These are phyloP conservation scores for Xerocomus brunneocitrinus DNA, from an alignment of 768 basidiomycete species.

Conservation along the genomic window DNA sequence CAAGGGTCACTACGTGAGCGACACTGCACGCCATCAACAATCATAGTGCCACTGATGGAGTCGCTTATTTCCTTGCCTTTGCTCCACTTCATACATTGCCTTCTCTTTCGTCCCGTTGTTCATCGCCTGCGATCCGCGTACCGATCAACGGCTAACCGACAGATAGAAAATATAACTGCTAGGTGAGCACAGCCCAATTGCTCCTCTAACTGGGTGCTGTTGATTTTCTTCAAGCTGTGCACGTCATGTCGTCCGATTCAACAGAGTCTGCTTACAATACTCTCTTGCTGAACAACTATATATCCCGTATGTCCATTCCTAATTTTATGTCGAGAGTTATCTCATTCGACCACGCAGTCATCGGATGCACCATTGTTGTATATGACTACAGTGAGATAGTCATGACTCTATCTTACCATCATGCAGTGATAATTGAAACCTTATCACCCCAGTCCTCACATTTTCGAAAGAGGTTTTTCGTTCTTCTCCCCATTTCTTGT, in stretches of 20 bases:
- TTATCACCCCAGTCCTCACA: slow-evolving; percentile 22
- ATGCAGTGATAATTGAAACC: neutral
- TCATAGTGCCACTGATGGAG: no score
- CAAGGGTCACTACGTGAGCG: no score
- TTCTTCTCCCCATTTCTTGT: neutral
- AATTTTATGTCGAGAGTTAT: neutral
- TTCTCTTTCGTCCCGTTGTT: neutral
- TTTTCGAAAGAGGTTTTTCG: neutral
- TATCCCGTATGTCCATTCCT: neutral
- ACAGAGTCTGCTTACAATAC: neutral
- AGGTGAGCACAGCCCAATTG: neutral
- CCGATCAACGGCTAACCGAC: neutral
- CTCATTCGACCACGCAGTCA: neutral
- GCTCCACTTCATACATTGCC: neutral
- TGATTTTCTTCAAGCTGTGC: neutral
- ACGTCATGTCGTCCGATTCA: slow-evolving; percentile 1
- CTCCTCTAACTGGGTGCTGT: neutral
- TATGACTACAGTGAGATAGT: neutral
- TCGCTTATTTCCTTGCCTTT: neutral
- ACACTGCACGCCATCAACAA: no score
- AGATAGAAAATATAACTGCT: neutral
- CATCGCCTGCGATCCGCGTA: neutral
- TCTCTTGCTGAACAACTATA: neutral
- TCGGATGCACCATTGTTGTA: neutral
- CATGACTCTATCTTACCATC: neutral